Conservation (phyloP, 1,284 basidiomycete species). For the Pseudozyma flocculosa region DNA sequence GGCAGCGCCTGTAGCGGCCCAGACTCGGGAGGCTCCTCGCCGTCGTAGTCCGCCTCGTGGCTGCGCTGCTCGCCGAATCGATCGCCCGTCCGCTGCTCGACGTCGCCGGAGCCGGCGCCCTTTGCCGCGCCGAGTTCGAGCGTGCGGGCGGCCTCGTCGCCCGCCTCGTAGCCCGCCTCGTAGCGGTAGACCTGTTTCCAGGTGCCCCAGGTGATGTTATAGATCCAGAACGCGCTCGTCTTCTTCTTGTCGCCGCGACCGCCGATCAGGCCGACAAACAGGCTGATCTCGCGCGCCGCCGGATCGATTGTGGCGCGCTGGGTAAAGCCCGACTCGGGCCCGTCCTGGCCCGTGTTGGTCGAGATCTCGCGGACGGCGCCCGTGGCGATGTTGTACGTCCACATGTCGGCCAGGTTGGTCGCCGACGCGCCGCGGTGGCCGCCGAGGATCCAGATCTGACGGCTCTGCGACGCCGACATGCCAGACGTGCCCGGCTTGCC, state of each 20-base stretch:
- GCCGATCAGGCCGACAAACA: constrained; percentile 50
- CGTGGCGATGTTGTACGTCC: constrained; percentile 46
- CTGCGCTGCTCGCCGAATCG: neutral
- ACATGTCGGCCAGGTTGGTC: constrained; percentile 55
- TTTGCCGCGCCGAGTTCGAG: neutral
- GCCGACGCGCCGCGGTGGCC: constrained; percentile 54
- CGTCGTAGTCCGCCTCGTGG: constrained; percentile 20
- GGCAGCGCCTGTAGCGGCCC: constrained; percentile 32
- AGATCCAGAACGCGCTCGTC: constrained; percentile 46
- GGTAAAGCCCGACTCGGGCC: constrained; percentile 55
- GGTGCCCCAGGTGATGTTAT: constrained; percentile 37
- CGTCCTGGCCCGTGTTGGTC: constrained; percentile 34
- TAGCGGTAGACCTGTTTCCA: constrained; percentile 45
- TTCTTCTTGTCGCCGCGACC: constrained; percentile 32
- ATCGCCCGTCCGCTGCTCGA: neutral
- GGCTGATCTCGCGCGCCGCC: constrained; percentile 44
- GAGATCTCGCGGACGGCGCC: constrained; percentile 40
- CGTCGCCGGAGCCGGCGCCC: neutral
- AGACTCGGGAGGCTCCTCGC: constrained; percentile 32
- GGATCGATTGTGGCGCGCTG: constrained; percentile 54
- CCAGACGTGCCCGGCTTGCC: constrained; percentile 24
- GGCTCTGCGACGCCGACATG: constrained; percentile 28
- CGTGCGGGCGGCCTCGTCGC: too few relatives aligned
- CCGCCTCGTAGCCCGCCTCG: constrained; percentile 13
- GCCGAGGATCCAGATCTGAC: constrained; percentile 53